Base-by-base conservation (phyloP, 176 grass and related monocot species). In the Cenchrus fungigraminus region DNA sequence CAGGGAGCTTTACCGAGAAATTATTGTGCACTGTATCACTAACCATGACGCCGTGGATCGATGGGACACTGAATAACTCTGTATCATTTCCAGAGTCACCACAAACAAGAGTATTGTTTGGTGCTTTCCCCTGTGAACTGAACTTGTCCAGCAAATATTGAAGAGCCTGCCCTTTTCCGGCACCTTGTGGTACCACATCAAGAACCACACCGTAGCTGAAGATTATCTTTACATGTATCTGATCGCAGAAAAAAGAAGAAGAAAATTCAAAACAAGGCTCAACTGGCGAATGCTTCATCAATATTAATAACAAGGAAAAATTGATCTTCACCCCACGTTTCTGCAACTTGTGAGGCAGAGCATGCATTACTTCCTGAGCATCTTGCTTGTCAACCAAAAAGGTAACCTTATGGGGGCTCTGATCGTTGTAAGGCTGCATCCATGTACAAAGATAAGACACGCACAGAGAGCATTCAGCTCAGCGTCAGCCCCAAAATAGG, bases 161-260 rank as follows among this genome's bases (percentile, higher is more conserved):
- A 87, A 96, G 94, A 75, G 94, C 91, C 50, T 96, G 88, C 65
- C 91, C 94, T 71, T 96, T 96, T 51, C 91, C 94, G 65, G 94
- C 94, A 44, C 86, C 91, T 89, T 89, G 88, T 15, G 93, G 83
- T 84, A 95, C 78, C 71, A 95, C 74, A 66, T 95, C 93, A 20
- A 95, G 88, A 83, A 91, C 80, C 42, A 91, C 77, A 19, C 91
- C 91, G 20, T 91, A 89, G 46, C 88, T 95, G 80, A 92, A 95
- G 58, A 95, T 91, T 76, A 91, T 87, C 84, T 95, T 95, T 61
- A 88, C 93, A 91, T 91, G 86, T 72, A 95, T 65, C 93, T 95
- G 88, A 67, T 59, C 14, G 73, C 37, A 81, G 37, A 40, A 66
- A 89, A 40, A 65, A 34, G 29, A 71, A 65, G n/a, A 2, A 55